Evolutionary conservation across 768 basidiomycete genomes (phyloP).

Genomic region (Mycena amicta): DNA sequence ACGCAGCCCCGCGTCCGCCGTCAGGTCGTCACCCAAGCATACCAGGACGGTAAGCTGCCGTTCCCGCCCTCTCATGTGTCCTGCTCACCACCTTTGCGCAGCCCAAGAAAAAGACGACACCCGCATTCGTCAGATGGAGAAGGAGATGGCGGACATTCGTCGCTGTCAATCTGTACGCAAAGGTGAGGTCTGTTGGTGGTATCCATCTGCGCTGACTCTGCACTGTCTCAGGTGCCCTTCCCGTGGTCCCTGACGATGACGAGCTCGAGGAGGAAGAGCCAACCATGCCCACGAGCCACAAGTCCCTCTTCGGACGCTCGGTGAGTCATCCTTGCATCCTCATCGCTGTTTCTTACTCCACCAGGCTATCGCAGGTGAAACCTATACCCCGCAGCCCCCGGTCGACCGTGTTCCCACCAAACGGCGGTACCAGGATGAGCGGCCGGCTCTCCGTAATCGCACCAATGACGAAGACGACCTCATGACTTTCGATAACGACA

Average conservation of each 20-base stretch:
- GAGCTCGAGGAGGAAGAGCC: not conserved
- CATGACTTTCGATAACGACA: not conserved
- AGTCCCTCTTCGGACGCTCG: not conserved
- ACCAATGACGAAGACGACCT: not conserved
- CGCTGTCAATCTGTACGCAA: not conserved
- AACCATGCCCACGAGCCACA: not conserved
- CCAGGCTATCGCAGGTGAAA: not conserved
- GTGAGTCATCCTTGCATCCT: not conserved
- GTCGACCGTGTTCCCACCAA: not conserved
- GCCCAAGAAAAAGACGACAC: slow-evolving; percentile 9
- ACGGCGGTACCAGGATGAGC: not conserved
- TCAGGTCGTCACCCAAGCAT: too few species aligned
- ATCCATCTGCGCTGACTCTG: not conserved
- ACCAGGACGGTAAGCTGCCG: too few species aligned
- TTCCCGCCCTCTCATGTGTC: too few species aligned
- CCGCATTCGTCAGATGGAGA: slow-evolving; percentile 12
- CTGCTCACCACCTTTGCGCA: too few species aligned
- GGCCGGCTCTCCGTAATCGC: not conserved
- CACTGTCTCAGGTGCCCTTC: not conserved
- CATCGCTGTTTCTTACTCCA: not conserved
- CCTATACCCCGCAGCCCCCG: not conserved
- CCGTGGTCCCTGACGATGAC: not conserved
- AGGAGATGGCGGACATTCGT: not conserved
- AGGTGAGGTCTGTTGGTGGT: not conserved
- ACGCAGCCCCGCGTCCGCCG: too few species aligned